Evolutionary conservation across 306 rosid genomes (phyloP).

Genomic region (Geum urbanum): DNA sequence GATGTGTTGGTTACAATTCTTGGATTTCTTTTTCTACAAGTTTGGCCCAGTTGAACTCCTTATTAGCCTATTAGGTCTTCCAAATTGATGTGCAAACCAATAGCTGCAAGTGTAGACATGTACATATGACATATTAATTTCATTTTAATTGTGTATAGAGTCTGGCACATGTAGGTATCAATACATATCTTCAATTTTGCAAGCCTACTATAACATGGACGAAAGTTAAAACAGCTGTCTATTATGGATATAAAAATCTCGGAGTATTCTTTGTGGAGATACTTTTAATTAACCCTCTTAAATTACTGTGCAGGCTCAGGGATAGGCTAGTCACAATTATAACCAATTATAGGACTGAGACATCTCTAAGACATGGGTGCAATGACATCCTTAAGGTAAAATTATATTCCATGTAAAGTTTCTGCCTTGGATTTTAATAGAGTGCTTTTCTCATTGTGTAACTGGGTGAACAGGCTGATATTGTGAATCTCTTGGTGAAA

Average conservation of each 20-base stretch:
- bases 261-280: neutral
- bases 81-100: no score
- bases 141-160: neutral
- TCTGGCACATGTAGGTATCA: neutral
- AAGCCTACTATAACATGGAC: neutral
- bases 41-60: neutral
- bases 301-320: slow-evolving; percentile 61
- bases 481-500: slow-evolving; percentile 77
- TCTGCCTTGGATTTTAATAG: slow-evolving; percentile 10
- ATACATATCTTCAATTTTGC: neutral
- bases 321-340: slow-evolving; percentile 89
- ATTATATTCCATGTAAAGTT: slow-evolving; percentile 8
- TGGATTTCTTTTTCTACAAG: neutral
- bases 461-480: slow-evolving; percentile 62
- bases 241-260: neutral
- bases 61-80: no score
- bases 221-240: neutral
- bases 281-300: neutral
- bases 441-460: slow-evolving; percentile 16
- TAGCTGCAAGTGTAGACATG: no score
- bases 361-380: slow-evolving; percentile 94
- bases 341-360: slow-evolving; percentile 94
- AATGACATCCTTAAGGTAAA: slow-evolving; percentile 90
- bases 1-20: neutral
- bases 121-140: no score